phyloP scores from a whole-genome alignment of 306 rosid species.

The Vigna radiata region DNA sequence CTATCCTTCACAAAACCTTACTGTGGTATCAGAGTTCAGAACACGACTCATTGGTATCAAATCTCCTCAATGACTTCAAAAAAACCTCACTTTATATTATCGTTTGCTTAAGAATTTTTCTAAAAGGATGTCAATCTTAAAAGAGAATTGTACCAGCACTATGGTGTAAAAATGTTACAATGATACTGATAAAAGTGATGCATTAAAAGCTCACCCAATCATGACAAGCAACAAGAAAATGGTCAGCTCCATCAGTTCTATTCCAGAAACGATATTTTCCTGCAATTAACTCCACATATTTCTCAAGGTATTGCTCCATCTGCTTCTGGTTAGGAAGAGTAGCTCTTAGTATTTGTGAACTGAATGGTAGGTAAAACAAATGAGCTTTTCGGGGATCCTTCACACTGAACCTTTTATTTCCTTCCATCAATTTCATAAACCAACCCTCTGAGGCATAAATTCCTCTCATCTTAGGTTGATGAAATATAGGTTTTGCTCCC shows the following conservation, averaged over 20 bases:
- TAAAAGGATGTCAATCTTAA: background rate
- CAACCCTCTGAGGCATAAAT: conserved; percentile 95
- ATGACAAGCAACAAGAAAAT: conserved; percentile 93
- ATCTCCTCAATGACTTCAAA: too few relatives aligned
- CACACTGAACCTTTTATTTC: conserved; percentile 64
- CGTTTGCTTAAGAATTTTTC: background rate
- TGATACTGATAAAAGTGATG: conserved; percentile 25
- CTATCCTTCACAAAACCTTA: too few relatives aligned
- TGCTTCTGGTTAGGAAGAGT: conserved; percentile 51
- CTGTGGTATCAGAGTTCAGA: too few relatives aligned
- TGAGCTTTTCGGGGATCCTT: conserved; percentile 82
- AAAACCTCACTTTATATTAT: background rate
- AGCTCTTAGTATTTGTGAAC: conserved; percentile 67
- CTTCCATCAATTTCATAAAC: conserved; percentile 88
- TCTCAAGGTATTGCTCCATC: conserved; percentile 67
- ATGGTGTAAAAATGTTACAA: background rate
- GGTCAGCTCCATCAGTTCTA: conserved; percentile 87
- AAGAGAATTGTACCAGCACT: conserved; percentile 17
- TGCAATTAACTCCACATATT: conserved; percentile 68
- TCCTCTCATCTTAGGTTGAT: conserved; percentile 84
- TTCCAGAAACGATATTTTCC: conserved; percentile 79
- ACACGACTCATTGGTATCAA: too few relatives aligned
- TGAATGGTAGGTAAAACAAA: conserved; percentile 84
- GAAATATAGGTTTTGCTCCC: conserved; percentile 86
- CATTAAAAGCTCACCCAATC: conserved; percentile 72